Conservation (phyloP, 495 filamentous ascomycete genomes). For the Zalerion maritima region DNA sequence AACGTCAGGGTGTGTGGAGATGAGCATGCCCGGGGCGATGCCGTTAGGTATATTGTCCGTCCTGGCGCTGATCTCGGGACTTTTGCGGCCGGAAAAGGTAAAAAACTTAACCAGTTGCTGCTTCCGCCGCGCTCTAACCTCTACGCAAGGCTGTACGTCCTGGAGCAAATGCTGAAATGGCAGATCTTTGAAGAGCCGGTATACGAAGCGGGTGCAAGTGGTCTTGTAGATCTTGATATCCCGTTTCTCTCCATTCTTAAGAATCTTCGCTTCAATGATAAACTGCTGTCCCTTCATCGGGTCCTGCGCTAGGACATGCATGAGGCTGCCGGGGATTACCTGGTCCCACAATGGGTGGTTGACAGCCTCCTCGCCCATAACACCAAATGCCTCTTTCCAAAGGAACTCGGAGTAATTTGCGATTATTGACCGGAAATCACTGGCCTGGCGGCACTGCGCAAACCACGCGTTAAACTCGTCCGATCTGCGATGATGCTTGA, state of each 20-base stretch:
- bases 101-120: constrained; percentile 7
- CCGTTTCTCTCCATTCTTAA: constrained; percentile 12
- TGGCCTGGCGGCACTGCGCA: constrained; percentile 17
- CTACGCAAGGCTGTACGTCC: constrained; percentile 5
- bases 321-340: too few species aligned
- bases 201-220: constrained; percentile 52
- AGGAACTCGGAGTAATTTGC: constrained; percentile 44
- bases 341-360: constrained; percentile 32
- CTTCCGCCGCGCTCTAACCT: constrained; percentile 7
- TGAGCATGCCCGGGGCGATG: constrained; percentile 25
- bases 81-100: constrained; percentile 3
- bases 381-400: constrained; percentile 42
- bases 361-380: constrained; percentile 11
- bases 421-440: constrained; percentile 44
- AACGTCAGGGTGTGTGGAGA: constrained; percentile 27
- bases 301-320: too few species aligned
- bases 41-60: not conserved
- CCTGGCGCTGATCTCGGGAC: not conserved
- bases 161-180: constrained; percentile 38
- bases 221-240: constrained; percentile 25
- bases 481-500: constrained; percentile 20
- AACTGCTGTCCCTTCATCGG: too few species aligned
- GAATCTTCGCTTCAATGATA: too few species aligned
- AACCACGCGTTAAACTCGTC: constrained; percentile 34
- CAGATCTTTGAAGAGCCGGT: constrained; percentile 47